phyloP scores from a whole-genome alignment of 345 rosid species.

The Arabidopsis suecica region DNA sequence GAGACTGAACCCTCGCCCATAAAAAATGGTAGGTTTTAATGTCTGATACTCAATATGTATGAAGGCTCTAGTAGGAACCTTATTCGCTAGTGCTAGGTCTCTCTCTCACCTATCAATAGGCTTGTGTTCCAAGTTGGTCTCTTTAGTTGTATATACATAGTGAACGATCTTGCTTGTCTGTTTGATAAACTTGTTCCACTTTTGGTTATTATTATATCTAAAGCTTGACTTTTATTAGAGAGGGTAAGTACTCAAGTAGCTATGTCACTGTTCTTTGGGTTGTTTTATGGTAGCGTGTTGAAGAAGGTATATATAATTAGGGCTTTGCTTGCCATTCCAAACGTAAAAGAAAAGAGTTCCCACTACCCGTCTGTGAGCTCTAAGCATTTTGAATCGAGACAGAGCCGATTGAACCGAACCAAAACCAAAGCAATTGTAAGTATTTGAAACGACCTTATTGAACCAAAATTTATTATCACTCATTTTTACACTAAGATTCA shows the following conservation, averaged over 20 bases:
- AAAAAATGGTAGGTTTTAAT: not conserved
- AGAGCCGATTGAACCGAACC: not conserved
- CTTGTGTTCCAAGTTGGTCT: not conserved
- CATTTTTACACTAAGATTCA: no score
- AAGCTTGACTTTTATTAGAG: not conserved
- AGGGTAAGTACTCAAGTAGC: no score
- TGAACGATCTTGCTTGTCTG: not conserved
- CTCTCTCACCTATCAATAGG: not conserved
- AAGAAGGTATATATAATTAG: not conserved
- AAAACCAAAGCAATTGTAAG: not conserved
- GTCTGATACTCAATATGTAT: not conserved
- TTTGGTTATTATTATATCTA: not conserved
- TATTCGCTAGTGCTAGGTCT: not conserved
- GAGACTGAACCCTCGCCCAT: slow-evolving; percentile 6
- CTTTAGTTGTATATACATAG: not conserved
- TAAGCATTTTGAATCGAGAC: not conserved
- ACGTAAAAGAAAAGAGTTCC: not conserved
- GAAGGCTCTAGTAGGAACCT: not conserved
- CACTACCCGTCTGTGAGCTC: not conserved
- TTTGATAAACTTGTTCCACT: not conserved
- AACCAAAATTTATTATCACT: not conserved
- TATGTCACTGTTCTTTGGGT: not conserved
- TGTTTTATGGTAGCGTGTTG: not conserved
- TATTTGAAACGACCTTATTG: not conserved
- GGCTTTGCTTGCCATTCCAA: not conserved